Evolutionary conservation across 768 basidiomycete genomes (phyloP), one percentile per base, ranked within the genome.

Genomic region (Kondoa malvinella): DNA sequence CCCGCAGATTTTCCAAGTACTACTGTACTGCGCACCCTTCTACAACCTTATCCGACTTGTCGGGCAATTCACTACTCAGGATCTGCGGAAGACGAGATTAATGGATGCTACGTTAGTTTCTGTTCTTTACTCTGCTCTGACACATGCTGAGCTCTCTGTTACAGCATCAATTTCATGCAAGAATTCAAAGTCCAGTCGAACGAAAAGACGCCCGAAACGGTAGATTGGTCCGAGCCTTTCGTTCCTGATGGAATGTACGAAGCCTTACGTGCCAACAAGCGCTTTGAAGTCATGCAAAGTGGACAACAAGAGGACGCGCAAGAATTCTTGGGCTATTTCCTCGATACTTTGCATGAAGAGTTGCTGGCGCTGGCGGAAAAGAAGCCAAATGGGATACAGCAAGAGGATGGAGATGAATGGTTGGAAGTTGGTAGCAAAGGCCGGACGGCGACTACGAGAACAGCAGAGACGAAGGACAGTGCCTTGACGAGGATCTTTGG

Each of bases 241-340:
- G 81, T 92, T 33, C 89, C 92, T 26, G 83, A 84, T 15, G 84
- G 85, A 72, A 83, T 96, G 30, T 96, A 95, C 77, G 88, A 92
- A 71, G 92, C 89, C 21, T 84, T 96, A 82, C 89, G 88, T 78
- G 86, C 86, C 78, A 91, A 91, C 81, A 89, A 89, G 78, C 81
- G 88, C 71, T 96, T 96, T 74, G 92, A 92, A 74, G 84, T 82
- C 59, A 96, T 96, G 92, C 71, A 90, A 83, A 85, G 88, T 40
- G 92, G 92, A 0, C 88, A 91, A 68, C 94, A 99, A 78, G 94
- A 99, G 76, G 94, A 99, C 68, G 94, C 92, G 12, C 92, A 99
- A 77, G 94, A 99, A 77, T 97, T 95, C 77, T 80, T 97, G n/a
- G 94, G 94, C 1, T 96, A 95, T 78, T 94, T 89, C 78, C 81